Evolutionary conservation across 78 protist species (phyloP).

Genomic region (slime mould (Dictyostelium discoideum)): dicty_2.7 NC_007088.5:113501-114000

Average conservation of each 20-base stretch:
- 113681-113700: background rate
- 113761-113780: background rate
- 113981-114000: background rate
- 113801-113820: background rate
- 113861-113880: no score
- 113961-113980: no score
- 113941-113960: background rate
- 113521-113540: background rate
- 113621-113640: background rate
- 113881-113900: no score
- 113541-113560: background rate
- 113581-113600: background rate
- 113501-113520: background rate
- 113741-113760: no score
- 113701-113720: background rate
- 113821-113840: no score
- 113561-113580: background rate
- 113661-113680: background rate
- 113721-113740: no score
- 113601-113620: background rate
- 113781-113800: background rate
- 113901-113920: no score
- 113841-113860: no score
- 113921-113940: background rate
- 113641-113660: no score